Base-by-base conservation (phyloP, 345 rosid genomes). In the Garcia nutans region DNA sequence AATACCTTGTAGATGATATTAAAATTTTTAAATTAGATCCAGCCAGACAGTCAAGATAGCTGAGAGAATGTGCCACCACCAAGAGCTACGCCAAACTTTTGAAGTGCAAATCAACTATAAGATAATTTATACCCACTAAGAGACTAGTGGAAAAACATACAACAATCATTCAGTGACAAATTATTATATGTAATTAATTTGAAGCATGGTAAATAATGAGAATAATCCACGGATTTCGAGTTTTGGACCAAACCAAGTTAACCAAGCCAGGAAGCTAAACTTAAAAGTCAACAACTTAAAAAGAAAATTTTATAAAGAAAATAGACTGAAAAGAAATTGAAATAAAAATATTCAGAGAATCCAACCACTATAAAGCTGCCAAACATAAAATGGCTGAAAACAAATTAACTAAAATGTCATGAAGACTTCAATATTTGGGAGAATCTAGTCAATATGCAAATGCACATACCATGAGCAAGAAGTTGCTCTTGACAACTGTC, bases 401-500 rank as follows among this genome's bases (percentile, higher is more conserved):
- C 10, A 52, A 23, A 72, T 22, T 6, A 59, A 13, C 5, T 24
- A 59, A 59, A 8, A 72, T 58, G 3, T 11, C 61, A 47, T 23
- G 9, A 12, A 13, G 49, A 55, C n/a, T 55, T 5, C 26, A 16
- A 41, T 9, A 13, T 23, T 9, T 17, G 0, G 12, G 67, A 76
- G 49, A 57, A 10, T 52, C 20, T 20, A 31, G 45, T 54, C 45
- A 71, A 76, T 22, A 44, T 55, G 23, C 26, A 54, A 33, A 78
- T 42, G 54, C 37, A 58, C 20, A 23, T 78, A 78, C 73, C 68
- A 26, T n/a, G 62, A 72, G 22, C 60, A 65, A 56, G 42, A 68
- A 45, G 55, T 50, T 57, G 67, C 44, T 44, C 45, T 61, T 78
- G 76, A 28, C 33, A 52, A 67, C 61, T 58, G 47, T n/a, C 85